A percentile compares a stretch with the other conserved stretches of the same genome.
Conservation (phyloP, 495 filamentous ascomycete genomes). For the Aspergillus ostianus region DNA sequence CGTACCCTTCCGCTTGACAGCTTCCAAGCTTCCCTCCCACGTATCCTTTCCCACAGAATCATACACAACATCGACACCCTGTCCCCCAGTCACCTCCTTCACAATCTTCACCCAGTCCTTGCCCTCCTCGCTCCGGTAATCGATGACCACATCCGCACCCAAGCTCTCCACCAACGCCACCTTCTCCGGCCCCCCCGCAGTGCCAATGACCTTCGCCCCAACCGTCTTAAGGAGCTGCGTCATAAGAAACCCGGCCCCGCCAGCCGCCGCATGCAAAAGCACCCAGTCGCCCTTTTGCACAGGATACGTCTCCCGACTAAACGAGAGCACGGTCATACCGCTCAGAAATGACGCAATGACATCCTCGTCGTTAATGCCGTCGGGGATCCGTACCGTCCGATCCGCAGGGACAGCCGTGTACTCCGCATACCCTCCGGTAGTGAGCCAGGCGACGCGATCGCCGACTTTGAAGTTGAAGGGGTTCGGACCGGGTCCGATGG, state of each 20-base stretch:
- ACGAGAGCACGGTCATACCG: conserved; percentile 80
- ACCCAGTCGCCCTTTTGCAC: conserved; percentile 80
- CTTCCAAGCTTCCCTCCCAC: conserved; percentile 79
- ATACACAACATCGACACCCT: conserved; percentile 78
- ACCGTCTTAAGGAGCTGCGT: conserved; percentile 70
- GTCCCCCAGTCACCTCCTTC: conserved; percentile 65
- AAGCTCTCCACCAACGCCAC: conserved; percentile 61
- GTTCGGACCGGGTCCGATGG: conserved; percentile 47
- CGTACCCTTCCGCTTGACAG: conserved; percentile 77
- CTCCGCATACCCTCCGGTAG: conserved; percentile 67
- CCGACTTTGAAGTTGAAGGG: conserved; percentile 55
- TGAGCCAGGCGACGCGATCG: conserved; percentile 67
- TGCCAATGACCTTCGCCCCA: conserved; percentile 81
- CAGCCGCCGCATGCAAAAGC: conserved; percentile 87
- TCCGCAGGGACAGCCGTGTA: conserved; percentile 62
- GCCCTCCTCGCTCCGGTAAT: conserved; percentile 64
- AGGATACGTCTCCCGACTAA: conserved; percentile 72
- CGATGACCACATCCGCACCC: conserved; percentile 71
- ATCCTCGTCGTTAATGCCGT: conserved; percentile 55
- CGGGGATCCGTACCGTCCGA: conserved; percentile 64
- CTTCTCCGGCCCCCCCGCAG: conserved; percentile 74
- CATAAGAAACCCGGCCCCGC: conserved; percentile 79
- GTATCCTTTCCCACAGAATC: conserved; percentile 88
- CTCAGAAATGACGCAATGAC: conserved; percentile 74
- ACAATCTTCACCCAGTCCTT: conserved; percentile 64